Evolutionary conservation across 768 basidiomycete genomes (phyloP), one percentile per base, ranked within the genome.

Genomic region (Tubosaeta sp.): DNA sequence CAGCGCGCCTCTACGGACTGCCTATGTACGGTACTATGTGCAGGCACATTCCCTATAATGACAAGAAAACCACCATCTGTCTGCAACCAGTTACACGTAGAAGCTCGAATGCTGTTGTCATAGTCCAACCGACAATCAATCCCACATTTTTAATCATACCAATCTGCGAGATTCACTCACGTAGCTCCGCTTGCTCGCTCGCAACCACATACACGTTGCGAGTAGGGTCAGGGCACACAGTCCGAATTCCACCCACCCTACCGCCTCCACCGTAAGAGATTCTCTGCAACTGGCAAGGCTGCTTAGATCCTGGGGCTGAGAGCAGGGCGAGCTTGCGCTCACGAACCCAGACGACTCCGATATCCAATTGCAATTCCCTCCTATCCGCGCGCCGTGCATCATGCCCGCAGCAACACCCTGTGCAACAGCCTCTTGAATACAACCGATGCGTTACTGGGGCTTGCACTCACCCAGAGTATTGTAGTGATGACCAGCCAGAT

Each of bases 231-330:
- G 50, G 11, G 75, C 49, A 60, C 84, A 84, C 17, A 91, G 65
- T 7, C 75, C 78, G 55, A 88, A 83, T 57, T 88, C 86, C 46
- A 84, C 80, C 88, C 88, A 90, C 5, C 85, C 86, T 14, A 90
- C 64, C 1, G 83, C 83, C 66, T 86, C 85, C 7, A 88, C 82
- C 5, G 87, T 86, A 55, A 89, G 70, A 2, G 80, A 80, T 65
- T 88, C 83, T 57, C 85, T 76, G 69, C 89, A 91, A 58, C 81
- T 86, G 56, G 55, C 56, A 54, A 53, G 25, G 51, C 54, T 51
- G 54, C 57, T 65, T 46, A 59, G 59, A 52, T 58, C 59, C 48
- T 58, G 54, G 39, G 57, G 43, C 32, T 61, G 54, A 50, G 51
- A 51, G 53, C 61, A 65, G 4, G 67, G 60, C 55, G 60, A 59